Evolutionary conservation across 2,329 filamentous ascomycete genomes (phyloP), one percentile per base, ranked within the genome.

Genomic region (Pseudopithomyces chartarum): DNA sequence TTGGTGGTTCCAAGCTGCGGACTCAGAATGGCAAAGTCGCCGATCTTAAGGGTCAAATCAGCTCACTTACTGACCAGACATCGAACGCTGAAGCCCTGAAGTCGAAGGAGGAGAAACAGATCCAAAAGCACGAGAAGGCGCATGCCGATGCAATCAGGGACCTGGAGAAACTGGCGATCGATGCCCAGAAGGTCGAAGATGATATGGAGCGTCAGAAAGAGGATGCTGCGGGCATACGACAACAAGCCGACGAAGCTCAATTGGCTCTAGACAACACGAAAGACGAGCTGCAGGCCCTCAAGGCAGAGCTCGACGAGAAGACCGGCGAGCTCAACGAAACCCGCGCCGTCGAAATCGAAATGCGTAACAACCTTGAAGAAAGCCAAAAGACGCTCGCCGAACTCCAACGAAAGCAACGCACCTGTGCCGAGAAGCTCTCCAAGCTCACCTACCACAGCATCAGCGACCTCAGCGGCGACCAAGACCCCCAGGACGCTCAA

Each of bases 301-400:
- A 98, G 79, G 81, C 85, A 3, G 91, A 97, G 67, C 83, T 98
- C 11, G 94, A 99, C 63, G 88, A 90, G 66, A 96, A 93, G 81
- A 90, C 87, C 1, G 80, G 88, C 0, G 92, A 96, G 73, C 83
- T 98, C 55, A 97, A 98, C 70, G 90, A 92, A 70, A 96, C 90
- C 0, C 87, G 94, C 10, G 93, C 92, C 0, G 82, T 89, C 2
- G 95, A 99, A 76, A 97, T 99, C 59, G 95, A 99, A 77, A 97
- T 98, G 92, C 90, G 91, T 61, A 98, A 98, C 78, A 96, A 96
- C 79, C 87, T 99, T 1, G 95, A 98, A 71, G 94, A 98, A 72
- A 95, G 94, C 74, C 90, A 97, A 64, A 99, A 99, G 78, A 86
- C 89, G 10, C 84, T 98, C 13, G 77, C 80, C 0, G 94, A 98